A percentile compares a stretch with the other conserved stretches of the same genome.
These are phyloP conservation scores for Cornus controversa DNA, from an alignment of 148 eudicot genomes.

Conservation along the genomic window DNA sequence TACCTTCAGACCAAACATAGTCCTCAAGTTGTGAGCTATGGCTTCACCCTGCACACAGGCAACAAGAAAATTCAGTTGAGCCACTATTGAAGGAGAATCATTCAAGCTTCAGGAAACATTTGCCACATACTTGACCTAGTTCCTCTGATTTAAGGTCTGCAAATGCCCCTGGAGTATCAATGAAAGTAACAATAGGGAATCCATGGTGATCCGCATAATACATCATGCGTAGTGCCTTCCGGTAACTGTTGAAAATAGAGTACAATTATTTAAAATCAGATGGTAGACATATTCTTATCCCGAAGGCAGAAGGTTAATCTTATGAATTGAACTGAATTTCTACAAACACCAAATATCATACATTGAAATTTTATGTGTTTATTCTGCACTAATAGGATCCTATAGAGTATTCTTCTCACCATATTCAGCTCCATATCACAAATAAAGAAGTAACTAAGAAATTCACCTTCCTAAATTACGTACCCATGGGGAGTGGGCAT, in stretches of 20 bases:
- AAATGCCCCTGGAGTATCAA: constrained; percentile 91
- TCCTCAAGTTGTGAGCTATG: constrained; percentile 76
- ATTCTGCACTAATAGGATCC: neutral
- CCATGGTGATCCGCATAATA: constrained; percentile 88
- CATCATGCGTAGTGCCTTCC: constrained; percentile 91
- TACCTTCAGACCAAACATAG: constrained; percentile 88
- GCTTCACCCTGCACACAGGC: constrained; percentile 76
- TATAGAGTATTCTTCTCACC: neutral
- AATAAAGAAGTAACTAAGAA: neutral
- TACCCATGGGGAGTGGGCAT: constrained; percentile 99
- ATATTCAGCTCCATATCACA: neutral
- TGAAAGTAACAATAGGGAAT: constrained; percentile 74
- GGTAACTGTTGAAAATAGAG: constrained; percentile 42
- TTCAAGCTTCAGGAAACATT: constrained; percentile 4
- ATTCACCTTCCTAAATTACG: constrained; percentile 20
- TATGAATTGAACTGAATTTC: neutral
- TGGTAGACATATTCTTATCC: neutral
- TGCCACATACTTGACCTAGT: constrained; percentile 70
- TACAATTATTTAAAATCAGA: constrained; percentile 9
- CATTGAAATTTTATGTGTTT: neutral
- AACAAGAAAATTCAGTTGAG: neutral
- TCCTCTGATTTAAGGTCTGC: constrained; percentile 87
- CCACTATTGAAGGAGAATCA: neutral
- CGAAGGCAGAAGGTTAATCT: neutral
- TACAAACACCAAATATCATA: neutral